These are phyloP conservation scores for Solanum chmielewskii DNA, from an alignment of 257 asterid species.

Conservation along the genomic window DNA sequence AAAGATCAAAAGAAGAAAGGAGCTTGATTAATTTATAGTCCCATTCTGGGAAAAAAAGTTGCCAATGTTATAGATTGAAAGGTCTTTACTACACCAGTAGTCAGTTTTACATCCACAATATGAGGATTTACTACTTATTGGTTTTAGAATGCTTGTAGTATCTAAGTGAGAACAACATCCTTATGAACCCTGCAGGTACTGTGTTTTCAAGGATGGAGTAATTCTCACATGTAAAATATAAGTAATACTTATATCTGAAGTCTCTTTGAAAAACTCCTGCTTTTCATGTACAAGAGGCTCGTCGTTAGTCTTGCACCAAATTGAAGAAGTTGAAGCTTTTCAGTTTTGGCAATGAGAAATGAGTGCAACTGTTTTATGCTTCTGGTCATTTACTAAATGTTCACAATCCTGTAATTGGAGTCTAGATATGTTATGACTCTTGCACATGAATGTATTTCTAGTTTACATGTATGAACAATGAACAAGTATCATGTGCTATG, in stretches of 20 bases:
- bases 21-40: constrained; percentile 6
- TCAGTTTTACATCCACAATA: background rate
- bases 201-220: background rate
- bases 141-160: background rate
- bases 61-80: background rate
- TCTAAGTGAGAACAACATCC: background rate
- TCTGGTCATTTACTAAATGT: background rate
- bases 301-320: background rate
- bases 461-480: background rate
- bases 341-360: background rate
- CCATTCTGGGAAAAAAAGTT: background rate
- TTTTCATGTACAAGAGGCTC: background rate
- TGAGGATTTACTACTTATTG: background rate
- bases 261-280: background rate
- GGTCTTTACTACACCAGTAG: background rate
- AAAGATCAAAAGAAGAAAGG: constrained; percentile 56
- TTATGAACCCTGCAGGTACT: background rate
- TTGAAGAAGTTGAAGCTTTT: background rate
- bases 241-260: background rate
- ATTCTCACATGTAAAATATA: background rate
- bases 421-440: background rate
- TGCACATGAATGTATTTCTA: background rate
- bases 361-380: background rate
- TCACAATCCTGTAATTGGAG: background rate
- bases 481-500: background rate